phyloP scores from a whole-genome alignment of 768 basidiomycete genomes.

The Rhodotorula kratochvilovae region DNA sequence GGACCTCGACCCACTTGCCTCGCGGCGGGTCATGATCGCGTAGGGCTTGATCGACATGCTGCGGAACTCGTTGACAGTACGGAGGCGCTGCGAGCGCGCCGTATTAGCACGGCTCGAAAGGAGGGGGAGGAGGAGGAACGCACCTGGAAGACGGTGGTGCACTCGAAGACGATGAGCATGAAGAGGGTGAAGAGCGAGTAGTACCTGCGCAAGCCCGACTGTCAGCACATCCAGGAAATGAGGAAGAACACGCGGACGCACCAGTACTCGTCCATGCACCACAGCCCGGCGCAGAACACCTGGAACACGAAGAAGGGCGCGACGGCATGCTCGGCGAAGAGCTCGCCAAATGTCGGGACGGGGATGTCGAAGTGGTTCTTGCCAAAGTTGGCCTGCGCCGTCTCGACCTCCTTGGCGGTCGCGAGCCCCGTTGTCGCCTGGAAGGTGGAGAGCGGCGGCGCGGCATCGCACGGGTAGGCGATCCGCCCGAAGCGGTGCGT shows the following conservation, averaged over 20 bases:
- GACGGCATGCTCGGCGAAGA: constrained; percentile 92
- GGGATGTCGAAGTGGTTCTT: constrained; percentile 96
- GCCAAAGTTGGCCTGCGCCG: constrained; percentile 68
- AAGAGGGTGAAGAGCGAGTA: constrained; percentile 94
- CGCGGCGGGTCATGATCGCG: constrained; percentile 73
- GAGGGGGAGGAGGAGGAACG: not conserved
- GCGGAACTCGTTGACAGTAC: constrained; percentile 88
- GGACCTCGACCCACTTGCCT: constrained; percentile 70
- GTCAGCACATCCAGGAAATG: too few relatives aligned
- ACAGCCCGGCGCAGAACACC: constrained; percentile 92
- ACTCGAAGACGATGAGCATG: constrained; percentile 98
- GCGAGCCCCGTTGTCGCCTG: constrained; percentile 55
- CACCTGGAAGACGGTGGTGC: constrained; percentile 97
- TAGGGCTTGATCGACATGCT: constrained; percentile 94
- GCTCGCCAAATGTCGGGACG: constrained; percentile 83
- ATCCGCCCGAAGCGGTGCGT: constrained; percentile 68
- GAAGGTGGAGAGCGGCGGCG: constrained; percentile 55
- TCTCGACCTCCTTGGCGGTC: constrained; percentile 52
- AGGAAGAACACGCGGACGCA: too few relatives aligned
- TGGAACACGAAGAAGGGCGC: constrained; percentile 99
- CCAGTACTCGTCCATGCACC: constrained; percentile 99
- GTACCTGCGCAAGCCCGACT: constrained; percentile 50
- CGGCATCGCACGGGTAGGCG: constrained; percentile 76
- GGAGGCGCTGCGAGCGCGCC: constrained; percentile 66
- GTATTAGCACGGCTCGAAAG: too few relatives aligned